These are phyloP conservation scores for Pseudognaphalium luteoalbum DNA, from an alignment of 129 eudicot species.

Conservation along the genomic window DNA sequence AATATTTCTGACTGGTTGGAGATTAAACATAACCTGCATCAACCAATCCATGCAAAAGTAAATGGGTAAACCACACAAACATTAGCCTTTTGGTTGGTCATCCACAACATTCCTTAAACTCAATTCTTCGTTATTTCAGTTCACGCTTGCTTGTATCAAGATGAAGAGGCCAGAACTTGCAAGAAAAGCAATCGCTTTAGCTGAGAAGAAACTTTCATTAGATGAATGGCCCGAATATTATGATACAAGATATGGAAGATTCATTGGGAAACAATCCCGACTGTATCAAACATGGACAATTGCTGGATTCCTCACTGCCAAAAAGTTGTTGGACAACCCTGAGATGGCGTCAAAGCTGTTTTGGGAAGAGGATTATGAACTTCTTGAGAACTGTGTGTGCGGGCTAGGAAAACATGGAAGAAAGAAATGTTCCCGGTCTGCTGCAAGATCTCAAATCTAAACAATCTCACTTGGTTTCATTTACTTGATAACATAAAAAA, in stretches of 20 bases:
- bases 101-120: not conserved
- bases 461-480: not conserved
- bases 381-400: conserved; percentile 86
- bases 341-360: conserved; percentile 65
- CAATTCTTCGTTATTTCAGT: conserved; percentile 40
- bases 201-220: conserved; percentile 60
- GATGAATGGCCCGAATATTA: conserved; percentile 94
- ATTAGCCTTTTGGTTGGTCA: not conserved
- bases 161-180: conserved; percentile 84
- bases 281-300: conserved; percentile 87
- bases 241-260: conserved; percentile 78
- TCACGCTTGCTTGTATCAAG: conserved; percentile 92
- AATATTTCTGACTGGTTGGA: not conserved
- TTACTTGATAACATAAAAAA: not conserved
- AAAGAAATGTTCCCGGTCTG: conserved; percentile 57
- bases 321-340: conserved; percentile 68
- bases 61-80: no score
- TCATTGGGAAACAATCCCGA: conserved; percentile 82
- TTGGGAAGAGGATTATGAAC: conserved; percentile 81
- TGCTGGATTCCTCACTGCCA: conserved; percentile 81
- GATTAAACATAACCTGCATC: not conserved
- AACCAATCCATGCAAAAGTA: no score
- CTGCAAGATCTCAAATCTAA: conserved; percentile 47
- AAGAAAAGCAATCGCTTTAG: conserved; percentile 63
- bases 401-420: conserved; percentile 60